phyloP scores from a whole-genome alignment of 2,329 filamentous ascomycete genomes.

The Paecilomyces variotii region DNA sequence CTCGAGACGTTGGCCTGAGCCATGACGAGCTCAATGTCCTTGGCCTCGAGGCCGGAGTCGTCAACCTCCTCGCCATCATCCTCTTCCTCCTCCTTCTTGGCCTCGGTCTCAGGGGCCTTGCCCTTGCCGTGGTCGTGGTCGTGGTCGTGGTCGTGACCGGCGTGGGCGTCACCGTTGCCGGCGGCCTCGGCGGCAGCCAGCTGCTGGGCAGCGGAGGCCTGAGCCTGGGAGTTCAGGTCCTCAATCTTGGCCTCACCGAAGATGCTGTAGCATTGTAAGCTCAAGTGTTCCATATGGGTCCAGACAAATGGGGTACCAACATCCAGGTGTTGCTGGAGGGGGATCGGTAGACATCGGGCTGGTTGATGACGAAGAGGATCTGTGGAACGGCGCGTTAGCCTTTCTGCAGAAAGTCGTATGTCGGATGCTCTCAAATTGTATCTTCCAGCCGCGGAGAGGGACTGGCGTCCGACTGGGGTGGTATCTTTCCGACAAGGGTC shows the following conservation, averaged over 20 bases:
- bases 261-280: conserved; percentile 55
- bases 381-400: conserved; percentile 31
- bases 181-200: conserved; percentile 67
- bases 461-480: not conserved
- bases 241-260: conserved; percentile 99
- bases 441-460: not conserved
- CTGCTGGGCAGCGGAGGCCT: conserved; percentile 92
- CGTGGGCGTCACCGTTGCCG: conserved; percentile 52
- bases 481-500: conserved; percentile 1
- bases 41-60: conserved; percentile 87
- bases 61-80: conserved; percentile 96
- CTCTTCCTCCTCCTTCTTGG: conserved; percentile 68
- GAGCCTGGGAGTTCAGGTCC: conserved; percentile 96
- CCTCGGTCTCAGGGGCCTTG: conserved; percentile 53
- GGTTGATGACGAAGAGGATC: conserved; percentile 99
- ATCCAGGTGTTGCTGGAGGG: conserved; percentile 99
- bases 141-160: conserved; percentile 49
- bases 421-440: conserved; percentile 6
- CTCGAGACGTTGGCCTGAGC: conserved; percentile 92
- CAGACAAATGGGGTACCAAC: conserved; percentile 51
- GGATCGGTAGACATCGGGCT: conserved; percentile 98
- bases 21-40: conserved; percentile 99
- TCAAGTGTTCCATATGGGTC: conserved; percentile 3
- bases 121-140: conserved; percentile 49
- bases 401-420: not conserved